Evolutionary conservation across 495 filamentous ascomycete genomes (phyloP), one percentile per base, ranked within the genome.

Genomic region (Pseudomonodictys pantanalensis): DNA sequence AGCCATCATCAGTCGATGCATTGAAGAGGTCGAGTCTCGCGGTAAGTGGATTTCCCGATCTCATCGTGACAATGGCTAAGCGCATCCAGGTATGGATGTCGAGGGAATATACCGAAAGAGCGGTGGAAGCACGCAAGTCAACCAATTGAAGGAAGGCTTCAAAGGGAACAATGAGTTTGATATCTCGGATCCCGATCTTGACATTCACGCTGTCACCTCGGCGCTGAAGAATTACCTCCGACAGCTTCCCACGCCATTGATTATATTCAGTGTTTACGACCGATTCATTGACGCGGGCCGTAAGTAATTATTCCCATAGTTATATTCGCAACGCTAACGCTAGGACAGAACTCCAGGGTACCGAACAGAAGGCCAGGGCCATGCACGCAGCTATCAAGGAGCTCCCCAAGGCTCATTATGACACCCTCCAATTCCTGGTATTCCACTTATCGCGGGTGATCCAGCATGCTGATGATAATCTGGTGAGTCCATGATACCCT

Each of bases 61-160:
- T 7, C 20, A 5, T 38, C 10, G 17, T 39, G 25, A 23, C 3
- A 28, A 3, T 64, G 28, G 56, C 54, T 45, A 38, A 22, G 1
- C 20, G 12, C 11, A 32, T 55, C n/a, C 53, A 84, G 93, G 93
- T 41, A 97, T 99, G 91, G 91, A 97, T 68, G 82, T 95, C 69
- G 92, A 97, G 75, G 95, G 95, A 49, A 95, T 99, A 63, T 99
- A 99, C 77, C 86, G 95, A 60, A 99, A 99, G 78, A 92, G 90
- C 29, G 95, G 95, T 47, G 92, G 92, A 65, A 86, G 86, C 53
- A 86, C 86, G 1, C 88, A 90, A 60, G 87, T 95, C 71, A 93
- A 95, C 69, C 76, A 78, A 41, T 90, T 99, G 58, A 85, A 89
- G 58, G 89, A 91, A 59, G 89, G 91, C 30, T 97, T 99, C 68